Evolutionary conservation across 2,329 filamentous ascomycete species (phyloP), one percentile per base, ranked within the genome.

Genomic region (Orbilia ellipsospora): DNA sequence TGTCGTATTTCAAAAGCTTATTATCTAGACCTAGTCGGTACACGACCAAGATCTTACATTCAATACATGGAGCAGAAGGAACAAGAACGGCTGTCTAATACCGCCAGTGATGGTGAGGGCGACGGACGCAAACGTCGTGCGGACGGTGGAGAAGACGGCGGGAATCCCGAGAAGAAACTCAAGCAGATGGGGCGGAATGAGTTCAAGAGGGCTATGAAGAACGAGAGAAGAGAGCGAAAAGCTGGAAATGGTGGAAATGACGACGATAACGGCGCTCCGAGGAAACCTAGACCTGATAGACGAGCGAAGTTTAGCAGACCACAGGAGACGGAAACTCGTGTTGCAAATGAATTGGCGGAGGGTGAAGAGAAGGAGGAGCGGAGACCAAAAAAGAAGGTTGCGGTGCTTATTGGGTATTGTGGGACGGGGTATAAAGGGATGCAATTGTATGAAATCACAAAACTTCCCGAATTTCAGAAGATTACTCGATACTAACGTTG

Each of bases 401-500:
- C 94, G 48, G 93, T 99, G 36, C 85, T 98, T 85, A 90, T 99
- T 79, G 95, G 95, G 15, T 99, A 99, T 83, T 93, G 94, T 4
- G 95, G 95, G 59, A 97, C 93, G 8, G 95, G 95, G 15, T 99
- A 99, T 85, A 94, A 93, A 84, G 95, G 95, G 80, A 96, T 99
- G 90, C 95, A 99, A 84, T 91, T 99, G 81, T 75, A 68, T 10
- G 70, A 50, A n/a, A 90, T 90, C 82, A 86, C 86, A 79, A 44
- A 23, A 40, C 31, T 23, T 20, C 18, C 28, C 50, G 82, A 36
- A 2, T 79, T 77, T 48, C 45, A 8, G 7, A 31, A 20, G 20
- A 1, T 10, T 4, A 0, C 42, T 23, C 40, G 56, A 4, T 20
- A 50, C 6, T 42, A 54, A 42, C 31, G 54, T n/a, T 44, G 23